Evolutionary conservation across 2,329 filamentous ascomycete genomes (phyloP).

Genomic region (Colletotrichum sp.): DNA sequence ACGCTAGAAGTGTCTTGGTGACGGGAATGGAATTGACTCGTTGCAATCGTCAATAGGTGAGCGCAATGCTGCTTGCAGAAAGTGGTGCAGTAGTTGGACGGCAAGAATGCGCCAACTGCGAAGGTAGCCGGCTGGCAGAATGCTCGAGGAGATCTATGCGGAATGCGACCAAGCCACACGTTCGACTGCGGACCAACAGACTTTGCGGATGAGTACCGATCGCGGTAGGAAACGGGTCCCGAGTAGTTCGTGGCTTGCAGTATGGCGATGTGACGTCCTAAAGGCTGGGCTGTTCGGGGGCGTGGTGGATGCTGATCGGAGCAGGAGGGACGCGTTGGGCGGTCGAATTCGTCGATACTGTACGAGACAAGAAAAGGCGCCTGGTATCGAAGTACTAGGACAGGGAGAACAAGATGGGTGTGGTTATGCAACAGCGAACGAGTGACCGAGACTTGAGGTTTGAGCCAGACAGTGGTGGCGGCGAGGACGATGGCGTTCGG

Average conservation of each 20-base stretch:
- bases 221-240: not conserved
- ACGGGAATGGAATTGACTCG: constrained; percentile 23
- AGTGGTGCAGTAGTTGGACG: not conserved
- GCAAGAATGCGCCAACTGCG: constrained; percentile 1
- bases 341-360: not conserved
- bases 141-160: constrained; percentile 15
- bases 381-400: not conserved
- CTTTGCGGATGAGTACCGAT: not conserved
- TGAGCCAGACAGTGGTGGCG: not conserved
- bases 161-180: constrained; percentile 19
- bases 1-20: constrained; percentile 21
- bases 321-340: not conserved
- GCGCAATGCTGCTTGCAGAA: constrained; percentile 18
- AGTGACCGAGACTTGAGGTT: not conserved
- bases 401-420: not conserved
- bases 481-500: not conserved
- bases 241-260: not conserved
- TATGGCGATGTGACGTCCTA: constrained; percentile 8
- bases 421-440: not conserved
- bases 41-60: constrained; percentile 13
- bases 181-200: not conserved
- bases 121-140: not conserved
- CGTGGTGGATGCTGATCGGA: constrained; percentile 7
- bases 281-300: not conserved
- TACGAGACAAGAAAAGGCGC: not conserved